Base-by-base conservation (phyloP, 192 early-diverging fungal genomes). In the Lunasporangiospora selenospora region DNA sequence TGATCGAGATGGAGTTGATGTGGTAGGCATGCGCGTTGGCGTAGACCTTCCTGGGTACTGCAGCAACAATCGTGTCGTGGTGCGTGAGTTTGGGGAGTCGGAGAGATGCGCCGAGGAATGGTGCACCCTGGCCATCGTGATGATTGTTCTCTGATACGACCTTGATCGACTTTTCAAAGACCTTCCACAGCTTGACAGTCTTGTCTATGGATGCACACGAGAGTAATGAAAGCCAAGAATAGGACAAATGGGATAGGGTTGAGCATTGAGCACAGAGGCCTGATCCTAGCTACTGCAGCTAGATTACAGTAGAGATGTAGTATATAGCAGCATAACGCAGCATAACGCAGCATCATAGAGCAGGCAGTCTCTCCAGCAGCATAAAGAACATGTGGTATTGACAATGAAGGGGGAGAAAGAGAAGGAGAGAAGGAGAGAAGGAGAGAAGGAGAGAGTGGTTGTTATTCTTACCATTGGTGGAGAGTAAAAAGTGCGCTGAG, bases 171-270 rank as follows among this genome's bases (percentile, higher is more conserved):
- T 98, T 97, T 77, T 99, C 95, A 85, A 94, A 98, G 18, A 99
- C 90, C 78, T 99, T 99, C 97, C 97, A 99, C 34, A 99, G 87
- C 81, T 99, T 99, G 79, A 99, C 95, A 32, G 97, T 99, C 78
- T 99, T 99, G 82, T 99, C 97, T 94, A 62, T 39, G 21, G 18
- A 42, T 18, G 3, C 16, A 19, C 19, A 18, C 41, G 41, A 42
- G 41, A 18, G 19, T n/a, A n/a, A n/a, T n/a, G n/a, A n/a, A n/a
- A n/a, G n/a, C n/a, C n/a, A n/a, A n/a, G n/a, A n/a, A n/a, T n/a
- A n/a, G n/a, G n/a, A n/a, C n/a, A n/a, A n/a, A n/a, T n/a, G n/a
- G n/a, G n/a, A n/a, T n/a, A n/a, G n/a, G n/a, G n/a, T n/a, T n/a
- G n/a, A n/a, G n/a, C n/a, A n/a, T n/a, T n/a, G n/a, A n/a, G n/a